Percentiles rank a stretch among this genome's conserved stretches.
Conservation (phyloP, 192 early-diverging fungal genomes). For the Phlyctochytrium bullatum region DNA sequence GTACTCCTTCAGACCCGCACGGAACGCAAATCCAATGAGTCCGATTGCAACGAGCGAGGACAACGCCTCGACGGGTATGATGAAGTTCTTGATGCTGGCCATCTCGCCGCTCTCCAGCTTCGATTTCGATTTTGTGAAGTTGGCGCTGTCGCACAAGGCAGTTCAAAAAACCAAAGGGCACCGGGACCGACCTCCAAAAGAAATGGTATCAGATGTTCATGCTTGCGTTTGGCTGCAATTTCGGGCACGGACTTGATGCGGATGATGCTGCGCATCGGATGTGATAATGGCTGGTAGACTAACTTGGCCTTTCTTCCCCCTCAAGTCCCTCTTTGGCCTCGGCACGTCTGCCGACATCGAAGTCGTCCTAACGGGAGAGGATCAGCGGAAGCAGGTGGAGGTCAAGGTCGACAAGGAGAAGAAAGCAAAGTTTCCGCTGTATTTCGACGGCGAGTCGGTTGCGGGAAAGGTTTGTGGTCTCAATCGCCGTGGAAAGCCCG, state of each 20-base stretch:
- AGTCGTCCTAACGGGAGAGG: slow-evolving; percentile 77
- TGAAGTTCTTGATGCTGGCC: too few relatives aligned
- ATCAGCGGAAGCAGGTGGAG: slow-evolving; percentile 88
- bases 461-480: slow-evolving; percentile 75
- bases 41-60: slow-evolving; percentile 38
- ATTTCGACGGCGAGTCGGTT: slow-evolving; percentile 94
- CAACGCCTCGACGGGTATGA: slow-evolving; percentile 37
- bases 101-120: too few relatives aligned
- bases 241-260: too few relatives aligned
- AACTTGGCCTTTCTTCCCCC: too few relatives aligned
- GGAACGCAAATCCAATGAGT: slow-evolving; percentile 23
- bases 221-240: too few relatives aligned
- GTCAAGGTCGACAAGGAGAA: slow-evolving; percentile 81
- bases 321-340: slow-evolving; percentile 54
- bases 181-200: too few relatives aligned
- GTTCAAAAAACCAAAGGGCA: too few relatives aligned
- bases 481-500: neutral
- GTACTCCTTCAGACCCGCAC: slow-evolving; percentile 26
- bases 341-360: slow-evolving; percentile 78
- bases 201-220: too few relatives aligned
- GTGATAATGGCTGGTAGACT: too few relatives aligned
- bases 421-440: slow-evolving; percentile 88
- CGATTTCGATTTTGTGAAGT: too few relatives aligned
- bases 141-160: too few relatives aligned
- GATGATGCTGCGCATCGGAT: too few relatives aligned